Evolutionary conservation across 768 basidiomycete species (phyloP).

Genomic region (Trichaptum fuscoviolaceum): DNA sequence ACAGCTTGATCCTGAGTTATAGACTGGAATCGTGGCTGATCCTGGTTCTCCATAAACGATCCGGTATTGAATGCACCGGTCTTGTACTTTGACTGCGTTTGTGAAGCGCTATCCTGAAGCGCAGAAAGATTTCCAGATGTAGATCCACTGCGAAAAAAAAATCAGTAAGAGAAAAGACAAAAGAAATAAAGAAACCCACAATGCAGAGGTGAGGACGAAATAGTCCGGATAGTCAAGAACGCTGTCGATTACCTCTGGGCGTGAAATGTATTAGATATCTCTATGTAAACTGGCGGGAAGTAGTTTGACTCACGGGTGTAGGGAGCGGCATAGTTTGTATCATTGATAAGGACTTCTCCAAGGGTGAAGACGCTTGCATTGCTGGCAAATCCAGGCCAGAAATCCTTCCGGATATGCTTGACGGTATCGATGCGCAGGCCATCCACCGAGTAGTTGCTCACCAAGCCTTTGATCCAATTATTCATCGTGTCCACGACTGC

Average conservation of each 20-base stretch:
- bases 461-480: conserved; percentile 42
- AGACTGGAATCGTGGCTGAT: conserved; percentile 44
- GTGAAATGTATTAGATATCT: neutral
- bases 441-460: conserved; percentile 44
- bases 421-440: conserved; percentile 56
- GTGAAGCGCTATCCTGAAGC: conserved; percentile 22
- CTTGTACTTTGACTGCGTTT: conserved; percentile 33
- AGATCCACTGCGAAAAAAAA: neutral
- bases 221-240: conserved; percentile 48
- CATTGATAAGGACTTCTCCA: conserved; percentile 47
- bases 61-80: conserved; percentile 37
- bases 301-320: conserved; percentile 34
- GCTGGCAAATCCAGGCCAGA: conserved; percentile 48
- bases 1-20: conserved; percentile 37
- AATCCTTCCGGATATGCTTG: conserved; percentile 48
- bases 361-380: conserved; percentile 48
- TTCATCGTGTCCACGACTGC: conserved; percentile 39
- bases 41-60: conserved; percentile 52
- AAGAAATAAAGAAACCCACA: conserved; percentile 23
- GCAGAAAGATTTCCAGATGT: conserved; percentile 28
- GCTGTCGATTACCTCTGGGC: conserved; percentile 35
- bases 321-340: conserved; percentile 31
- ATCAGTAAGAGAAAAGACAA: neutral
- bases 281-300: too few species aligned
- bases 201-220: conserved; percentile 37